Evolutionary conservation across 75 land plant genomes (phyloP).

Genomic region (Isoetes taiwanensis): DNA sequence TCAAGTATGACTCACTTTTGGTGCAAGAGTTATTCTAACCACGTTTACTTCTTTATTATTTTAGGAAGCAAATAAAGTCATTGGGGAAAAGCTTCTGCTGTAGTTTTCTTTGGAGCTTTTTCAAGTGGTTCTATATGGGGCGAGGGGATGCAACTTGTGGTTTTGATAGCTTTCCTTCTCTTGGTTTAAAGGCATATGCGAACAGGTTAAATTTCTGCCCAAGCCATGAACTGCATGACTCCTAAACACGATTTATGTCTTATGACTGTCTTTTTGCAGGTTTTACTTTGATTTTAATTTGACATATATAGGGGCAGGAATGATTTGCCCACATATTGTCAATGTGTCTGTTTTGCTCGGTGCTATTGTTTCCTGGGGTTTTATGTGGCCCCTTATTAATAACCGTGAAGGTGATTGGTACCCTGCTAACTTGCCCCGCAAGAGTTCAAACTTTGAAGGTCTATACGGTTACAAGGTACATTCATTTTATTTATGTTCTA

Average conservation of each 20-base stretch:
- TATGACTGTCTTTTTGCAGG: conserved; percentile 18
- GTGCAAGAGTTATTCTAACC: not conserved
- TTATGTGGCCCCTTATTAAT: conserved; percentile 56
- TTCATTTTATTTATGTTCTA: too few species aligned
- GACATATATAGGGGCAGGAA: conserved; percentile 55
- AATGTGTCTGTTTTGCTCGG: conserved; percentile 43
- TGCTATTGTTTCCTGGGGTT: conserved; percentile 51
- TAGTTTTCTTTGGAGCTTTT: conserved; percentile 6
- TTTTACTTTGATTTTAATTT: conserved; percentile 54
- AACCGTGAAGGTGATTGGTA: conserved; percentile 42
- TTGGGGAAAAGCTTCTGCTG: not conserved
- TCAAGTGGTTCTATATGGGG: too few species aligned
- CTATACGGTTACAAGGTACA: conserved; percentile 54
- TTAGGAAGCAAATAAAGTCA: not conserved
- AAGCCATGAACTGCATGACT: not conserved
- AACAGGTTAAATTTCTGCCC: not conserved
- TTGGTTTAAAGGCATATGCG: conserved; percentile 10
- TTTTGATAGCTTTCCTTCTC: not conserved
- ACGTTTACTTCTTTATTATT: not conserved
- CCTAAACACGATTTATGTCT: too few species aligned
- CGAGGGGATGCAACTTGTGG: conserved; percentile 65
- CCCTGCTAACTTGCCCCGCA: conserved; percentile 8
- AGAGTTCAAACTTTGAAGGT: conserved; percentile 25
- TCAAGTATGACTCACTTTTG: not conserved
- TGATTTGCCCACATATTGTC: conserved; percentile 56